Conservation (phyloP, 2,329 filamentous ascomycete species). For the Ascochyta fabae region DNA sequence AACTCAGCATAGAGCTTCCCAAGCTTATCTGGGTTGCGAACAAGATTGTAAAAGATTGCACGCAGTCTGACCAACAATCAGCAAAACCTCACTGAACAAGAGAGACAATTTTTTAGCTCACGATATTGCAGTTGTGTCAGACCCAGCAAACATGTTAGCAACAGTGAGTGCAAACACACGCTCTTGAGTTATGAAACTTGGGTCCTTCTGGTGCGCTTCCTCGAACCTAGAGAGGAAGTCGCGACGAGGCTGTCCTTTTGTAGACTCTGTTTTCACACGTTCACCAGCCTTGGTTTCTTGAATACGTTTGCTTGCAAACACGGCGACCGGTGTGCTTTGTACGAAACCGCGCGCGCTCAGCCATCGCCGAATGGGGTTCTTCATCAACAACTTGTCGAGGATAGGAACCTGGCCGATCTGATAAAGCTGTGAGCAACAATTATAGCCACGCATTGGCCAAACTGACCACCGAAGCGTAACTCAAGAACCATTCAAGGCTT, state of each 20-base stretch:
- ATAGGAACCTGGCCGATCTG: conserved; percentile 20
- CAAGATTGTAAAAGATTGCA: conserved; percentile 47
- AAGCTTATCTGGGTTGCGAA: conserved; percentile 34
- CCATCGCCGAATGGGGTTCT: conserved; percentile 21
- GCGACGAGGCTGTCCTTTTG: neutral
- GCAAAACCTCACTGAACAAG: neutral
- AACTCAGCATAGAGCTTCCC: conserved; percentile 24
- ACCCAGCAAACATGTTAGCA: conserved; percentile 21
- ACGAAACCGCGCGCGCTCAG: conserved; percentile 12
- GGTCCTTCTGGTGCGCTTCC: conserved; percentile 21
- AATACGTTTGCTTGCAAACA: conserved; percentile 17
- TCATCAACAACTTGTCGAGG: conserved; percentile 18
- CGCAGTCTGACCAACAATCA: conserved; percentile 27
- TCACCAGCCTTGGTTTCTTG: neutral
- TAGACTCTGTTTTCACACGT: neutral
- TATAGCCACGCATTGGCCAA: no score
- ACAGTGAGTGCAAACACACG: conserved; percentile 24
- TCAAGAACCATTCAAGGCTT: conserved; percentile 15
- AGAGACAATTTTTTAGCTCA: neutral
- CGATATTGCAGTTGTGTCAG: conserved; percentile 48
- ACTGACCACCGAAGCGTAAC: conserved; percentile 19
- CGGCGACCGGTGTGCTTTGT: conserved; percentile 15
- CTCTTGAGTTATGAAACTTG: conserved; percentile 17
- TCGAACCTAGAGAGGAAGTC: conserved; percentile 23
- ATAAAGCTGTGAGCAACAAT: neutral